These are phyloP conservation scores for Saposhnikovia divaricata DNA, from an alignment of 129 eudicot genomes.

Conservation along the genomic window DNA sequence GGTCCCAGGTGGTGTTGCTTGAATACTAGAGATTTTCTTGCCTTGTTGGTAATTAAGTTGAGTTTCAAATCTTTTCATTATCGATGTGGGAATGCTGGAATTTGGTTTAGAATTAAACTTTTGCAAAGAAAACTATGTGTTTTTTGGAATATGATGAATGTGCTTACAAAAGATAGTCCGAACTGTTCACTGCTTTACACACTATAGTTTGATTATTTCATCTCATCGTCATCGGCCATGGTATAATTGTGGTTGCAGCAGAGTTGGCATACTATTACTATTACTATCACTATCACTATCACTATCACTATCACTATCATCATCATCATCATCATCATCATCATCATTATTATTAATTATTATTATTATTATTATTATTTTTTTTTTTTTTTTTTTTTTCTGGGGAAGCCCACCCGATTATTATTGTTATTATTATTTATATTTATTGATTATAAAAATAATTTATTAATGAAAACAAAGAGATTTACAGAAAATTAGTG, in stretches of 20 bases:
- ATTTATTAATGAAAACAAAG: no score
- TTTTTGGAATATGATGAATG: not conserved
- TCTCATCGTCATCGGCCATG: not conserved
- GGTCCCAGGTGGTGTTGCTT: not conserved
- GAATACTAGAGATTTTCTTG: not conserved
- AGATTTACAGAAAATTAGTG: no score
- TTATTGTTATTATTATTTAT: no score
- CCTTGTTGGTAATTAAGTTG: not conserved
- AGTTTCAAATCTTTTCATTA: not conserved
- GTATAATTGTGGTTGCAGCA: not conserved
- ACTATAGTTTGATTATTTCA: not conserved
- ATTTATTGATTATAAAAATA: no score
- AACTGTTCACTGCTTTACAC: not conserved
- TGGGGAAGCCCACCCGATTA: no score
- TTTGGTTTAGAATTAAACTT: not conserved
- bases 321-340: no score
- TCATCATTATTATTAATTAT: no score
- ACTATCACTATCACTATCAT: no score
- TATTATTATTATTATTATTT: no score
- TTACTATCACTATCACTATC: no score
- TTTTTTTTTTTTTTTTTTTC: no score
- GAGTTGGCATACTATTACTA: not conserved
- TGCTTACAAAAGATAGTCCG: not conserved
- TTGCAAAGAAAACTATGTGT: no score
- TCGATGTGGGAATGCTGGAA: not conserved